These are phyloP conservation scores for Mortierella sp. DNA, from an alignment of 371 early-diverging fungal species.

Conservation along the genomic window DNA sequence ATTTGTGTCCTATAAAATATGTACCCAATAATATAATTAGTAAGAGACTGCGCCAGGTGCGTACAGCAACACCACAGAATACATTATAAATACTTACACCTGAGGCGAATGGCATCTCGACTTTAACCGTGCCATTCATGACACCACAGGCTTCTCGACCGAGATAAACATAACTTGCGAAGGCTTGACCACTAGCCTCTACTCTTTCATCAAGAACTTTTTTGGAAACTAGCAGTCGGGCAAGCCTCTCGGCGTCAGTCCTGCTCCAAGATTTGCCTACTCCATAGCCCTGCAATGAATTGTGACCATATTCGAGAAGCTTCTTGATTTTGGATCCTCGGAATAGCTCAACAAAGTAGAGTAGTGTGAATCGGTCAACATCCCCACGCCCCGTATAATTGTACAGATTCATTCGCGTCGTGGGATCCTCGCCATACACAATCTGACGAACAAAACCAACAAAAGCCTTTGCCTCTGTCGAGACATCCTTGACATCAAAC, in stretches of 20 bases:
- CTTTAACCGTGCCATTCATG: slow-evolving; percentile 56
- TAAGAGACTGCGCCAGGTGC: not conserved
- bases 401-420: slow-evolving; percentile 32
- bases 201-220: slow-evolving; percentile 73
- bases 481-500: slow-evolving; percentile 63
- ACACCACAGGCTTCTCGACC: slow-evolving; percentile 60
- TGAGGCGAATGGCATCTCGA: slow-evolving; percentile 56
- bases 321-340: slow-evolving; percentile 77
- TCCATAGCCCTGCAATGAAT: slow-evolving; percentile 70
- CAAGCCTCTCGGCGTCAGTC: slow-evolving; percentile 76
- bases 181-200: slow-evolving; percentile 63
- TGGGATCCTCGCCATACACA: slow-evolving; percentile 40
- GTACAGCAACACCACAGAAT: not conserved
- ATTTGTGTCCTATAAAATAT: slow-evolving; percentile 17
- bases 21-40: not conserved
- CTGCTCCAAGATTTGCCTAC: slow-evolving; percentile 68
- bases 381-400: slow-evolving; percentile 33
- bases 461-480: slow-evolving; percentile 68
- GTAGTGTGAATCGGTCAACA: slow-evolving; percentile 75
- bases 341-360: slow-evolving; percentile 84
- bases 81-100: slow-evolving; percentile 34
- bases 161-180: slow-evolving; percentile 54
- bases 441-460: slow-evolving; percentile 64
- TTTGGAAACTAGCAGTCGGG: slow-evolving; percentile 70
- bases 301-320: slow-evolving; percentile 64